Conservation (phyloP, 164 flowering plant genomes). For the Vitis vinifera region ASM3070453v1 NC_081816.1:601001-601500, state of each 20-base stretch:
- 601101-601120: no score
- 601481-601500: conserved; percentile 40
- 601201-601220: neutral
- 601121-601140: no score
- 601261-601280: neutral
- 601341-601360: neutral
- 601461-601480: conserved; percentile 63
- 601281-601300: no score
- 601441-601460: conserved; percentile 66
- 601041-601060: no score
- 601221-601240: neutral
- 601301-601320: neutral
- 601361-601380: neutral
- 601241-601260: neutral
- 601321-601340: neutral
- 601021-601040: no score
- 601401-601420: neutral
- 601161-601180: conserved; percentile 7
- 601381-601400: neutral
- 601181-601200: conserved; percentile 10
- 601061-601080: no score
- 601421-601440: conserved; percentile 57
- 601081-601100: no score
- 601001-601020: no score
- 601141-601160: neutral